phyloP scores from a whole-genome alignment of 495 filamentous ascomycete species.

The Penicillium roqueforti region DNA sequence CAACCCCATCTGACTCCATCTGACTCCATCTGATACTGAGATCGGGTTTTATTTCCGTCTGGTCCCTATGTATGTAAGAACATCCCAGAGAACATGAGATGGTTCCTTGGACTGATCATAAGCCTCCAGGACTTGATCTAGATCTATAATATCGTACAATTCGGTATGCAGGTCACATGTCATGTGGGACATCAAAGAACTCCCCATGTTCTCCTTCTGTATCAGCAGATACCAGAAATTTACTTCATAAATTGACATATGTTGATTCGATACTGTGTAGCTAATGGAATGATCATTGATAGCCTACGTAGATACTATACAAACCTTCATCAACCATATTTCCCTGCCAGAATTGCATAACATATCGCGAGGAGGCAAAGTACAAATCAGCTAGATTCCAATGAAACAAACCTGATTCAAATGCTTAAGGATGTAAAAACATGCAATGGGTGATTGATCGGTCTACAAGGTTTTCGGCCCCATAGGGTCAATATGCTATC shows the following conservation, averaged over 20 bases:
- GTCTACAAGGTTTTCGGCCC: background rate
- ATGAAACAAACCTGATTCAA: background rate
- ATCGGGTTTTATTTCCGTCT: background rate
- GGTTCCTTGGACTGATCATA: background rate
- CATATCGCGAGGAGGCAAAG: background rate
- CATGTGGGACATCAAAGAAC: background rate
- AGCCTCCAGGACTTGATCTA: background rate
- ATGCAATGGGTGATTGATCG: background rate
- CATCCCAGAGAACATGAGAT: background rate
- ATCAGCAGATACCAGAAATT: background rate
- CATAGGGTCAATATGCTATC: background rate
- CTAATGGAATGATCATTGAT: background rate
- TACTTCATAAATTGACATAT: background rate
- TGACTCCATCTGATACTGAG: background rate
- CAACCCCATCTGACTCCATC: background rate
- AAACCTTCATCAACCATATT: background rate
- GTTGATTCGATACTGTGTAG: background rate
- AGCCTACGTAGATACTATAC: background rate
- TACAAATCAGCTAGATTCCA: background rate
- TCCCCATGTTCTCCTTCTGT: background rate
- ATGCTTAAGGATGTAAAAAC: background rate
- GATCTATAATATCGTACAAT: background rate
- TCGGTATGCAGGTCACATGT: background rate
- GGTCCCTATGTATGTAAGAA: background rate
- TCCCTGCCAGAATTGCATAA: background rate